Evolutionary conservation across 176 grass and related monocot genomes (phyloP).

Genomic region (Typha latifolia): DNA sequence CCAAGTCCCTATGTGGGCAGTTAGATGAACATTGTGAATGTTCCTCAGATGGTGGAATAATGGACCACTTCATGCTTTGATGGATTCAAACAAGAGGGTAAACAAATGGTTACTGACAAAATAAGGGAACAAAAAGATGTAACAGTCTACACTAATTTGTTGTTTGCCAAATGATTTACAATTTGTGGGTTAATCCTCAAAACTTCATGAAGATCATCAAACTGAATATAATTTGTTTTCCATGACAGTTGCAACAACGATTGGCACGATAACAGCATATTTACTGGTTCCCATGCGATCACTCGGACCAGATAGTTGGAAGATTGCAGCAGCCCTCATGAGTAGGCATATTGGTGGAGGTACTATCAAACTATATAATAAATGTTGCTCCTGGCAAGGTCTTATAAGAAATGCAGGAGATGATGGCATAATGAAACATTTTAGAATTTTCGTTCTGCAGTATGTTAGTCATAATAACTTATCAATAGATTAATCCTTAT

Average conservation of each 20-base stretch:
- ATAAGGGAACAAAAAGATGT: too few relatives aligned
- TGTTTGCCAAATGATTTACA: too few relatives aligned
- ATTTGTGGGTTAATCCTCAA: too few relatives aligned
- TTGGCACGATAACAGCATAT: constrained; percentile 61
- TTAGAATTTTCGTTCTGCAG: background rate
- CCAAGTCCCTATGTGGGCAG: too few relatives aligned
- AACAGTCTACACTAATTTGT: background rate
- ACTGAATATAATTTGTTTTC: background rate
- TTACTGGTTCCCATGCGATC: constrained; percentile 62
- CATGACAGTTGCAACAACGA: constrained; percentile 47
- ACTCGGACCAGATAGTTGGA: constrained; percentile 65
- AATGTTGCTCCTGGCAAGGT: background rate
- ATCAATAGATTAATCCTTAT: too few relatives aligned
- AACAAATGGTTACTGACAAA: too few relatives aligned
- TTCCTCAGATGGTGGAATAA: too few relatives aligned
- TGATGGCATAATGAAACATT: background rate
- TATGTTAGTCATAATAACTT: background rate
- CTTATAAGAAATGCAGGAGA: background rate
- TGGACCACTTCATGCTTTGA: too few relatives aligned
- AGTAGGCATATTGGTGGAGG: constrained; percentile 71
- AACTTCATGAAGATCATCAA: background rate
- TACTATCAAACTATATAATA: constrained; percentile 2
- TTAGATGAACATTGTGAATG: too few relatives aligned
- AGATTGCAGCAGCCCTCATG: constrained; percentile 77
- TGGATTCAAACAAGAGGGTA: too few relatives aligned